Percentiles rank a stretch among this genome's conserved stretches.
Conservation (phyloP, 2,329 filamentous ascomycete genomes). For the Phyllosticta citrichinensis region DNA sequence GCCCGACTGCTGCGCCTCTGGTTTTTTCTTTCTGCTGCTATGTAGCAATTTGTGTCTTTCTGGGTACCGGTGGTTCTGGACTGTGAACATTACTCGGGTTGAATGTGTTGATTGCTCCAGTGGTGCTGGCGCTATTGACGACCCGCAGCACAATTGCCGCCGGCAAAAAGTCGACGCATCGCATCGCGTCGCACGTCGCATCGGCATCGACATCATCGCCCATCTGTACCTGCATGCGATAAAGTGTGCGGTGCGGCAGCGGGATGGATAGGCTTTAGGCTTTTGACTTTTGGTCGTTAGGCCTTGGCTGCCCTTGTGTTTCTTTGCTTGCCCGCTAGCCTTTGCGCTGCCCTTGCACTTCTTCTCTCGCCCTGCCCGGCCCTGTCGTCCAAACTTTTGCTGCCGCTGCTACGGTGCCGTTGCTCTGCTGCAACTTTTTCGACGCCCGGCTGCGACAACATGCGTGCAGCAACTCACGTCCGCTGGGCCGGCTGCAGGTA, state of each 20-base stretch:
- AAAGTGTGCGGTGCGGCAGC: background rate
- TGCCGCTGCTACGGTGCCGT: background rate
- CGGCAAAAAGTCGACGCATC: background rate
- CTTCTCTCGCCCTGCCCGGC: background rate
- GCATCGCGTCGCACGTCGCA: background rate
- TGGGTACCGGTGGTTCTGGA: too few relatives aligned
- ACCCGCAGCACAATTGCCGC: background rate
- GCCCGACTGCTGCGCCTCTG: background rate
- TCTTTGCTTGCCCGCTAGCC: background rate
- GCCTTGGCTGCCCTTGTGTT: background rate
- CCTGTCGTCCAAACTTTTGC: background rate
- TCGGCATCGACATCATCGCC: background rate
- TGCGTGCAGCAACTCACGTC: background rate
- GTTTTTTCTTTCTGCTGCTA: too few relatives aligned
- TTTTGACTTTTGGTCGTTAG: background rate
- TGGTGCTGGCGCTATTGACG: background rate
- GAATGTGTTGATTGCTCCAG: background rate
- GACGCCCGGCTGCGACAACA: too few relatives aligned
- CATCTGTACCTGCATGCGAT: background rate
- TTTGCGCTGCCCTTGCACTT: background rate
- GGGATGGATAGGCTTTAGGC: background rate
- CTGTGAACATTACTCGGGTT: too few relatives aligned
- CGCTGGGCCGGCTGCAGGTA: background rate
- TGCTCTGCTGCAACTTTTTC: background rate
- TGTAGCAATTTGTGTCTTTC: too few relatives aligned